These are phyloP conservation scores for Hypoxylon sp. DNA, from an alignment of 2,329 filamentous ascomycete species.

Conservation along the genomic window DNA sequence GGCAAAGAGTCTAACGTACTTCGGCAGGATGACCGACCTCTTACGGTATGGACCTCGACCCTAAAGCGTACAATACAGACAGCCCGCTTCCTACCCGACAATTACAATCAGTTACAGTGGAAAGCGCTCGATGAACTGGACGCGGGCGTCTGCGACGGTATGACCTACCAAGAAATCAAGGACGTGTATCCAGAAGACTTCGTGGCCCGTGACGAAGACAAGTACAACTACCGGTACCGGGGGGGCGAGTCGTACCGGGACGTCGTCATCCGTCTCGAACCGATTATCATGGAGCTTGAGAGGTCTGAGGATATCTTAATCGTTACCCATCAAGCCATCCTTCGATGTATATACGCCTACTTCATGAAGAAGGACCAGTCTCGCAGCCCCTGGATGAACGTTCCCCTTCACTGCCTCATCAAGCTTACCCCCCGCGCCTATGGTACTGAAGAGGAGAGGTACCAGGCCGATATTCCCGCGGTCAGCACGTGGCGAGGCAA, in stretches of 20 bases:
- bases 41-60: slow-evolving; percentile 73
- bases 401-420: slow-evolving; percentile 94
- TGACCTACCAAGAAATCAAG: slow-evolving; percentile 96
- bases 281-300: slow-evolving; percentile 99
- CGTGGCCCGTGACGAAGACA: slow-evolving; percentile 93
- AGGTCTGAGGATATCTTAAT: slow-evolving; percentile 97
- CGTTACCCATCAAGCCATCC: slow-evolving; percentile 95
- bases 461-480: slow-evolving; percentile 91
- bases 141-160: slow-evolving; percentile 93
- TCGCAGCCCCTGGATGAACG: slow-evolving; percentile 97
- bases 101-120: slow-evolving; percentile 97
- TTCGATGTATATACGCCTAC: slow-evolving; percentile 98
- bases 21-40: slow-evolving; percentile 67
- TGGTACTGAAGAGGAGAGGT: slow-evolving; percentile 88
- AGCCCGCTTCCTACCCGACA: slow-evolving; percentile 80
- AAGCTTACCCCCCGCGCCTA: slow-evolving; percentile 96
- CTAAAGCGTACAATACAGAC: slow-evolving; percentile 90
- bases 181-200: slow-evolving; percentile 94
- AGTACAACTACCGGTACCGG: slow-evolving; percentile 99
- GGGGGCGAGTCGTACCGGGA: slow-evolving; percentile 96
- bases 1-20: slow-evolving; percentile 30
- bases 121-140: slow-evolving; percentile 98
- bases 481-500: slow-evolving; percentile 97
- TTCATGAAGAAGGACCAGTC: slow-evolving; percentile 98
- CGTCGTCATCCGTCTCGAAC: slow-evolving; percentile 96